These are phyloP conservation scores for Cladophialophora exuberans DNA, from an alignment of 2,329 filamentous ascomycete genomes.

Conservation along the genomic window DNA sequence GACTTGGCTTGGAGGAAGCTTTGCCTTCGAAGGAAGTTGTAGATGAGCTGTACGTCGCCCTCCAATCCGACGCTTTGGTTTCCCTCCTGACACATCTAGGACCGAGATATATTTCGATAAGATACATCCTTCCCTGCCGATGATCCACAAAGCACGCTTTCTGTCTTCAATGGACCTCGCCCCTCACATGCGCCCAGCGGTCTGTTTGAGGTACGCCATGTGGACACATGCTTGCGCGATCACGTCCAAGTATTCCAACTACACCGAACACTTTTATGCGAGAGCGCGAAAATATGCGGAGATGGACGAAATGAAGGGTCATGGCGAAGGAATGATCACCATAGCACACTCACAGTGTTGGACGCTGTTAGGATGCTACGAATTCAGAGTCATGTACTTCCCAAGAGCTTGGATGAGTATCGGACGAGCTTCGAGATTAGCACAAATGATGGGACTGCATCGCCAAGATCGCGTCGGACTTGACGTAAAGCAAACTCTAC, in stretches of 20 bases:
- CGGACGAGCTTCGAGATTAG: constrained; percentile 76
- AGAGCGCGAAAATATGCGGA: constrained; percentile 89
- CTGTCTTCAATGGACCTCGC: constrained; percentile 85
- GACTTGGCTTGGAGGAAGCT: constrained; percentile 78
- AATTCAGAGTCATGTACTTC: constrained; percentile 98
- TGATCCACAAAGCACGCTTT: constrained; percentile 88
- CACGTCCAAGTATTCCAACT: constrained; percentile 74
- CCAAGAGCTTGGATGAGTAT: constrained; percentile 93
- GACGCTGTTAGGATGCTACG: constrained; percentile 76
- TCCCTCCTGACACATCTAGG: constrained; percentile 45
- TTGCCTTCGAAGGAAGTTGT: constrained; percentile 78
- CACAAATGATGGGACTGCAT: constrained; percentile 91
- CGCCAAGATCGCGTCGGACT: constrained; percentile 78
- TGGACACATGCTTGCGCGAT: constrained; percentile 92
- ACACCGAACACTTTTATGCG: constrained; percentile 89
- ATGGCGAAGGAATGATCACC: constrained; percentile 85
- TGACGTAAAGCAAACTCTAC: constrained; percentile 90
- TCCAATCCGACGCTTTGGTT: too few relatives aligned
- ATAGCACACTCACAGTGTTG: constrained; percentile 86
- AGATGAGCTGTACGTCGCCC: constrained; percentile 70
- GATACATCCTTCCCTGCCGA: constrained; percentile 79
- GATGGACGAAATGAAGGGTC: constrained; percentile 85
- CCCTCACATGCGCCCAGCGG: constrained; percentile 81
- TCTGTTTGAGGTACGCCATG: constrained; percentile 89
- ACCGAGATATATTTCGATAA: constrained; percentile 90